These are phyloP conservation scores for Antrodiella citrinella DNA, from an alignment of 768 basidiomycete genomes.

Conservation along the genomic window DNA sequence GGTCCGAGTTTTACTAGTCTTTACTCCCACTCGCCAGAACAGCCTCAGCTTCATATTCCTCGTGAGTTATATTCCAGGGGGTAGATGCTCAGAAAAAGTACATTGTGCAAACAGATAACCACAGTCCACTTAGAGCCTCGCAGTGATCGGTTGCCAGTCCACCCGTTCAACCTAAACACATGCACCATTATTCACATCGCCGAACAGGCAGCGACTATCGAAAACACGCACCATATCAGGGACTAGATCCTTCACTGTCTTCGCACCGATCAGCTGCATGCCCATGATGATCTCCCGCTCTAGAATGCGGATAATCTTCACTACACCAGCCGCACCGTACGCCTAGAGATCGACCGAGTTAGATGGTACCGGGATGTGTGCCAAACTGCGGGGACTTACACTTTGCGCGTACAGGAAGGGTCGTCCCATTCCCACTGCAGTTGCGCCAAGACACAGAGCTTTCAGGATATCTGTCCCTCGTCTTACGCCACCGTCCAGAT, in stretches of 20 bases:
- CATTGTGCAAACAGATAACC: too few relatives aligned
- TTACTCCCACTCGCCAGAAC: too few relatives aligned
- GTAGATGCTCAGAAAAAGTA: too few relatives aligned
- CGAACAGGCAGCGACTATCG: neutral
- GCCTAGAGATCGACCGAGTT: constrained; percentile 35
- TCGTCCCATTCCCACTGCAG: constrained; percentile 78
- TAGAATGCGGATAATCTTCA: constrained; percentile 58
- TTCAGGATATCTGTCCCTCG: constrained; percentile 90
- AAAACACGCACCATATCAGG: constrained; percentile 59
- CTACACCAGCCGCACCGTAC: constrained; percentile 66
- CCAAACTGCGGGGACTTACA: constrained; percentile 31
- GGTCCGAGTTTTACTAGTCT: neutral
- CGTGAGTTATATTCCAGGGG: too few relatives aligned
- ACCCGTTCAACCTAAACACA: constrained; percentile 34
- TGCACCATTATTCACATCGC: neutral
- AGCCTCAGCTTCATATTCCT: too few relatives aligned
- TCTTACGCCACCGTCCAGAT: constrained; percentile 78
- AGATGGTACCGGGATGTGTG: neutral
- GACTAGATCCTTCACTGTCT: constrained; percentile 51
- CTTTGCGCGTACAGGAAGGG: constrained; percentile 83
- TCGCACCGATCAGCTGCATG: constrained; percentile 72
- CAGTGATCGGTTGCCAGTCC: constrained; percentile 50
- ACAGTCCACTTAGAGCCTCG: constrained; percentile 20
- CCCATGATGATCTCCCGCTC: constrained; percentile 69
- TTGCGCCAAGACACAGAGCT: constrained; percentile 84